These are phyloP conservation scores for Arthromyces matolae DNA, from an alignment of 768 basidiomycete species.

Conservation along the genomic window DNA sequence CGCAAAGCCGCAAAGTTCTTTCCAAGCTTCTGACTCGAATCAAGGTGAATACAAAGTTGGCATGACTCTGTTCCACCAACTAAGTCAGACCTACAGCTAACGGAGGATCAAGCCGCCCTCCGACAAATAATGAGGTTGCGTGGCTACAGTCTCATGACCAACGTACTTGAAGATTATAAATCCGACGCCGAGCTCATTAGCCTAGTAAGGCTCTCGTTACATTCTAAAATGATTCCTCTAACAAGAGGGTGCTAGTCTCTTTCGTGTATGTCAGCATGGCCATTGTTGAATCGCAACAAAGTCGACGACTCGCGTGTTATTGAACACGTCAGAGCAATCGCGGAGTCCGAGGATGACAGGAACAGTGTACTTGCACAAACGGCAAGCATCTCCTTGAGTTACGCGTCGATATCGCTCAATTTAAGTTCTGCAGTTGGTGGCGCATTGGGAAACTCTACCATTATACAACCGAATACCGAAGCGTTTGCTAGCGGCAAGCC, in stretches of 20 bases:
- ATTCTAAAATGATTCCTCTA: background rate
- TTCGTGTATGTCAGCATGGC: conserved; percentile 73
- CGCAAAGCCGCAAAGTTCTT: conserved; percentile 77
- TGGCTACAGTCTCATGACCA: conserved; percentile 89
- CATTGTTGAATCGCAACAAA: conserved; percentile 83
- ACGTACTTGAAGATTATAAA: conserved; percentile 73
- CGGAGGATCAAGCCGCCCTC: conserved; percentile 73
- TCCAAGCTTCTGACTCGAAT: conserved; percentile 81
- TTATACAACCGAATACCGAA: conserved; percentile 87
- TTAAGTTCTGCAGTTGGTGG: conserved; percentile 51
- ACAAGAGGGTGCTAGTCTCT: conserved; percentile 49
- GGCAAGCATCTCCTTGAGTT: conserved; percentile 36
- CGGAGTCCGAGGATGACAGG: conserved; percentile 51
- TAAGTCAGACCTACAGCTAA: conserved; percentile 51
- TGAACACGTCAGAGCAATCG: conserved; percentile 53
- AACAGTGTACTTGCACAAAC: conserved; percentile 59
- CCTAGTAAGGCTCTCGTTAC: conserved; percentile 45
- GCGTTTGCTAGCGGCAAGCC: conserved; percentile 36
- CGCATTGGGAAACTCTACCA: conserved; percentile 75
- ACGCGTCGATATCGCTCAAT: background rate
- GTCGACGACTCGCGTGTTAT: conserved; percentile 76
- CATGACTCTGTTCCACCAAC: background rate
- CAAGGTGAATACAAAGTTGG: conserved; percentile 45
- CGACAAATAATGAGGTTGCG: conserved; percentile 88
- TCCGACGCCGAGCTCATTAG: conserved; percentile 68